A percentile compares a stretch with the other conserved stretches of the same genome.
Conservation (phyloP, 2,329 filamentous ascomycete genomes). For the Alternaria angustiovoidea region DNA sequence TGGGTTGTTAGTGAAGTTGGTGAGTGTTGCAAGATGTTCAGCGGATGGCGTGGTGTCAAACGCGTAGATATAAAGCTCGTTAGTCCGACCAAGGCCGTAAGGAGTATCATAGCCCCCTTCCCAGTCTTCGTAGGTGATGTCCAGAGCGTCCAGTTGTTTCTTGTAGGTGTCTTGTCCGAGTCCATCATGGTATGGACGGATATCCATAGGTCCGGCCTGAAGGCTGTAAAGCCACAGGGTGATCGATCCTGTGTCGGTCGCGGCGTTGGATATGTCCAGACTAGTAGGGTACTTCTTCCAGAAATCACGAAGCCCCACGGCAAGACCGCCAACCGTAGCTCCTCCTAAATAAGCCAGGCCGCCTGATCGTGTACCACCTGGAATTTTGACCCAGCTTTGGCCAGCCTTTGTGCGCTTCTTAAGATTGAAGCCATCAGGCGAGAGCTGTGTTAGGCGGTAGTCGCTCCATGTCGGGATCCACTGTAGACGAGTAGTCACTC, state of each 20-base stretch:
- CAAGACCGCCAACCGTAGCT: conserved; percentile 65
- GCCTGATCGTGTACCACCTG: conserved; percentile 63
- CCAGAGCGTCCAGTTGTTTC: conserved; percentile 66
- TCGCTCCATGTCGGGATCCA: conserved; percentile 69
- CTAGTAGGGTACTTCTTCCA: conserved; percentile 70
- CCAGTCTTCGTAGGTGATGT: conserved; percentile 71
- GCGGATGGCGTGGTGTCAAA: conserved; percentile 63
- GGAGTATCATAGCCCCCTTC: conserved; percentile 64
- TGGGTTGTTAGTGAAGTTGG: conserved; percentile 59
- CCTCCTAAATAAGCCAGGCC: conserved; percentile 68
- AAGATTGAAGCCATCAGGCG: conserved; percentile 67
- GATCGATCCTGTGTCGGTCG: conserved; percentile 59
- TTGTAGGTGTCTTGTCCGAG: conserved; percentile 64
- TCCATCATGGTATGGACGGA: conserved; percentile 66
- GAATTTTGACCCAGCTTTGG: conserved; percentile 66
- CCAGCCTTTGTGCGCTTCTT: conserved; percentile 67
- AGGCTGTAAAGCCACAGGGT: conserved; percentile 70
- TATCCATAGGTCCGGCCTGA: conserved; percentile 62
- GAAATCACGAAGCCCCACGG: conserved; percentile 66
- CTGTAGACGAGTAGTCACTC: conserved; percentile 57
- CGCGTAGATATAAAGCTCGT: conserved; percentile 63
- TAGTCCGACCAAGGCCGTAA: conserved; percentile 66
- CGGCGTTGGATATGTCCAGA: conserved; percentile 63
- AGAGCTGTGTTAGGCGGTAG: conserved; percentile 65
- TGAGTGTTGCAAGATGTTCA: conserved; percentile 56